These are phyloP conservation scores for Neoarthrinium moseri DNA, from an alignment of 2,329 filamentous ascomycete species.

Conservation along the genomic window DNA sequence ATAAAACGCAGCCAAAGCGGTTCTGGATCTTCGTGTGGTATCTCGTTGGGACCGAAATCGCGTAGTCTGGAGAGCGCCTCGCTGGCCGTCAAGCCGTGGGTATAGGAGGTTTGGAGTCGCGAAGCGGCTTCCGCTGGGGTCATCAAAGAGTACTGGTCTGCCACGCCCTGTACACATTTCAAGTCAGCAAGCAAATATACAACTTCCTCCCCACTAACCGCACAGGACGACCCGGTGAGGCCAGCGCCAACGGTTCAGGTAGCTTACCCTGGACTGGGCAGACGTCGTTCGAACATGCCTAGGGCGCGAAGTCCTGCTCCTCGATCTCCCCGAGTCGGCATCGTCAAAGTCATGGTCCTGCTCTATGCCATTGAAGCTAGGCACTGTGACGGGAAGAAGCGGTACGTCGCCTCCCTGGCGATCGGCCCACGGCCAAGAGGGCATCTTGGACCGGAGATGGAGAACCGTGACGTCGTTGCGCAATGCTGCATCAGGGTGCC, in stretches of 20 bases:
- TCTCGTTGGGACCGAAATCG: conserved; percentile 86
- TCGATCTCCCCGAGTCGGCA: conserved; percentile 30
- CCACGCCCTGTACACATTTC: conserved; percentile 41
- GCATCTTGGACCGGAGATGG: conserved; percentile 27
- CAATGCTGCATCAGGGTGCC: conserved; percentile 6
- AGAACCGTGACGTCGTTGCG: conserved; percentile 17
- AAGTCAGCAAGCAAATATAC: background rate
- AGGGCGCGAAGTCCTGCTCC: conserved; percentile 28
- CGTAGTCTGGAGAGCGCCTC: conserved; percentile 79
- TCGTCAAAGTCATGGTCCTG: conserved; percentile 21
- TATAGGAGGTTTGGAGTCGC: conserved; percentile 78
- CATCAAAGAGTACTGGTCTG: conserved; percentile 64
- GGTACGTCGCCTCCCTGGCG: conserved; percentile 30
- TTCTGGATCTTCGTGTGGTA: conserved; percentile 90
- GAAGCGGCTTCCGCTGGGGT: conserved; percentile 76
- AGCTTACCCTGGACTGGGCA: conserved; percentile 52
- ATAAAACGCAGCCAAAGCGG: conserved; percentile 93
- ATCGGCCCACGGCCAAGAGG: conserved; percentile 35
- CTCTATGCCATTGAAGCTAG: conserved; percentile 29
- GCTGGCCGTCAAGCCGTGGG: conserved; percentile 73
- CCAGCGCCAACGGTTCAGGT: conserved; percentile 1
- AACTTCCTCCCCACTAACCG: background rate
- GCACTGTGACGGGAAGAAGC: conserved; percentile 33
- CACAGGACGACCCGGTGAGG: background rate
- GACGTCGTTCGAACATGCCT: conserved; percentile 50